Percentiles rank a stretch among this genome's conserved stretches.
Evolutionary conservation across 2,329 filamentous ascomycete genomes (phyloP).

Genomic region (Pseudogymnoascus sp.): DNA sequence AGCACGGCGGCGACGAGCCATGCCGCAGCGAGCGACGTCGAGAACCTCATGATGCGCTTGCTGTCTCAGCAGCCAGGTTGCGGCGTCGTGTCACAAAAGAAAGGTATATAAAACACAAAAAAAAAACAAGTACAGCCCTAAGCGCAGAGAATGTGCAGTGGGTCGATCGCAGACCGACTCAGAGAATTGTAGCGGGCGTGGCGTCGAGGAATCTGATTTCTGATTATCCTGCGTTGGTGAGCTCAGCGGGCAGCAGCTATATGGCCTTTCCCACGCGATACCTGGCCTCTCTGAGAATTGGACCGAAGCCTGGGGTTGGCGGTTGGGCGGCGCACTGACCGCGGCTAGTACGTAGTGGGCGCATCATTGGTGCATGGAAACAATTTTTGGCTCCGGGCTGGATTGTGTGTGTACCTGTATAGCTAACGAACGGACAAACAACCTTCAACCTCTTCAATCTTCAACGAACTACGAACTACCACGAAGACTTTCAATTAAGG

Average conservation of each 20-base stretch:
- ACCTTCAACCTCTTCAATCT: background rate
- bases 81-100: background rate
- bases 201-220: background rate
- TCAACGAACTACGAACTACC: background rate
- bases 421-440: background rate
- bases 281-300: background rate
- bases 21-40: constrained; percentile 20
- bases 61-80: background rate
- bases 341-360: background rate
- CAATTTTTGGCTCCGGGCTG: background rate
- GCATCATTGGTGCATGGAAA: background rate
- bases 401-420: background rate
- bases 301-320: background rate
- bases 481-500: background rate
- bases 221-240: constrained; percentile 11
- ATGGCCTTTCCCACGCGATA: background rate
- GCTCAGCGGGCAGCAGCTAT: constrained; percentile 12
- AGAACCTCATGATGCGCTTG: constrained; percentile 27
- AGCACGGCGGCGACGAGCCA: constrained; percentile 29
- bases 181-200: background rate
- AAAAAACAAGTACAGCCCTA: background rate
- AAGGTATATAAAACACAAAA: background rate
- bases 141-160: background rate
- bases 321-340: background rate
- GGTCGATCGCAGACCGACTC: background rate